Percentiles rank a stretch among this genome's conserved stretches.
phyloP scores from a whole-genome alignment of 1,284 basidiomycete genomes.

The Ceratobasidium sp. region DNA sequence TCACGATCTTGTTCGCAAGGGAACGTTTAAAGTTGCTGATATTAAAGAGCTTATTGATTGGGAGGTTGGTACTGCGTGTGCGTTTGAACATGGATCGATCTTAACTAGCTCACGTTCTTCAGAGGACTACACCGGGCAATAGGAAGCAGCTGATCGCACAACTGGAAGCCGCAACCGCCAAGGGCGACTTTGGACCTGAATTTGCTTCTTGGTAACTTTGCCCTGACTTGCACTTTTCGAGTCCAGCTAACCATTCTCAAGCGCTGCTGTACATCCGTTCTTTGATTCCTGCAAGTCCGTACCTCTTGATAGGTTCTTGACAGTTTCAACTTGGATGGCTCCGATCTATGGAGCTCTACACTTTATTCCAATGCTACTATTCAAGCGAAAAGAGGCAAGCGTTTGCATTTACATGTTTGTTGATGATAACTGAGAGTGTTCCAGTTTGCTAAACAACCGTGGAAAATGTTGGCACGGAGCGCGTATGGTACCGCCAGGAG shows the following conservation, averaged over 20 bases:
- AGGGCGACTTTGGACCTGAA: conserved; percentile 57
- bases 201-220: conserved; percentile 62
- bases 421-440: conserved; percentile 47
- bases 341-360: conserved; percentile 87
- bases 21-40: conserved; percentile 61
- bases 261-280: conserved; percentile 80
- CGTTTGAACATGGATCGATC: background rate
- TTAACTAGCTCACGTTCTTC: background rate
- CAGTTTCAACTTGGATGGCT: conserved; percentile 84
- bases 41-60: conserved; percentile 62
- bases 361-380: conserved; percentile 83
- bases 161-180: conserved; percentile 43
- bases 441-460: conserved; percentile 66
- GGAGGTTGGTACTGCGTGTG: conserved; percentile 52
- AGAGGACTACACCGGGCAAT: conserved; percentile 43
- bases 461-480: conserved; percentile 67
- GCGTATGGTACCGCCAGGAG: conserved; percentile 80
- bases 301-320: conserved; percentile 75
- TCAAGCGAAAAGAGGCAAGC: conserved; percentile 58
- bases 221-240: background rate
- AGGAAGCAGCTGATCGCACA: conserved; percentile 36
- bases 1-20: conserved; percentile 62
- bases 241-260: conserved; percentile 29
- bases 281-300: conserved; percentile 71
- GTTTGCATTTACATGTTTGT: background rate